Conservation (phyloP, 805 yeast genomes). For the Candida sakaeoensis region DNA sequence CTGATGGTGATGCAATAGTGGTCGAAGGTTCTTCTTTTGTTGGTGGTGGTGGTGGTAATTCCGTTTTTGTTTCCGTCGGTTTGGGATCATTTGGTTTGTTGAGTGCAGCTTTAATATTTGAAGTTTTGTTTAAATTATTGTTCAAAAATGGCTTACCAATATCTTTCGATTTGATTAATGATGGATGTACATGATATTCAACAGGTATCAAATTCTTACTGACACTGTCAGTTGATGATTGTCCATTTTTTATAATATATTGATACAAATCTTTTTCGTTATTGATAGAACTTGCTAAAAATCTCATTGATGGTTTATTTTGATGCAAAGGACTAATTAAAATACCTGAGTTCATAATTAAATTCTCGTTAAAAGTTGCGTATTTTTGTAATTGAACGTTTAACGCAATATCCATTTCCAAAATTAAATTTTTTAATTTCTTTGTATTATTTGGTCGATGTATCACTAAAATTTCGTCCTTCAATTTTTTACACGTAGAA, state of each 20-base stretch:
- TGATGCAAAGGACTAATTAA: constrained; percentile 68
- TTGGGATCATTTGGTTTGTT: neutral
- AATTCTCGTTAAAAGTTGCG: constrained; percentile 81
- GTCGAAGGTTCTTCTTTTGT: neutral
- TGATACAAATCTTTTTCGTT: constrained; percentile 79
- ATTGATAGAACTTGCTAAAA: constrained; percentile 72
- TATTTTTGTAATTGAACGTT: constrained; percentile 84
- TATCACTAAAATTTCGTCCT: constrained; percentile 65
- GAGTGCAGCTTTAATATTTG: constrained; percentile 4
- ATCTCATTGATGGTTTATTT: constrained; percentile 63
- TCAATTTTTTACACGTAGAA: constrained; percentile 62
- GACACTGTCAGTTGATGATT: constrained; percentile 14
- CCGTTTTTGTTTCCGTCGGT: neutral
- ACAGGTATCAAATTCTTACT: constrained; percentile 56
- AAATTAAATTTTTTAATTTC: constrained; percentile 68
- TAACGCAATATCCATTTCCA: constrained; percentile 88
- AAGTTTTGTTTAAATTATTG: constrained; percentile 1
- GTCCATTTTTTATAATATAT: constrained; percentile 51
- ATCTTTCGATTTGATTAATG: constrained; percentile 34
- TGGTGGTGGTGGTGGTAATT: neutral
- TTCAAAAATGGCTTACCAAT: constrained; percentile 11
- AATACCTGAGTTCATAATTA: constrained; percentile 80
- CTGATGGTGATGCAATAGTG: no score
- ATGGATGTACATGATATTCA: constrained; percentile 68
- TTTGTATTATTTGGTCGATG: constrained; percentile 77